These are phyloP conservation scores for Sclerotinia borealis DNA, from an alignment of 2,329 filamentous ascomycete genomes.

Conservation along the genomic window DNA sequence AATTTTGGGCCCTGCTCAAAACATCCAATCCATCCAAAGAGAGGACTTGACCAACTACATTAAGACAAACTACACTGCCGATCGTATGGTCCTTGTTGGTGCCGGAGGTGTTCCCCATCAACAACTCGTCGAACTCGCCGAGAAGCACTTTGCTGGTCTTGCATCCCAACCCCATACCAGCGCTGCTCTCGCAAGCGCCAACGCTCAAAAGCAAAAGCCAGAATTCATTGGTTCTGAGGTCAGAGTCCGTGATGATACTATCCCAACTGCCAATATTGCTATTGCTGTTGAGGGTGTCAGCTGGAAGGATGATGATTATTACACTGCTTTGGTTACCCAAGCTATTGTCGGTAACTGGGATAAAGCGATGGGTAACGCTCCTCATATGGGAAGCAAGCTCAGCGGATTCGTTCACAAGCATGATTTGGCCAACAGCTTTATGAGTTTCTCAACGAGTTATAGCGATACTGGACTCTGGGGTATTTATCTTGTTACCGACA, in stretches of 20 bases:
- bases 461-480: conserved; percentile 99
- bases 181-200: conserved; percentile 64
- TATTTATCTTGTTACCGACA: conserved; percentile 95
- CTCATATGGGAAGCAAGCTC: conserved; percentile 97
- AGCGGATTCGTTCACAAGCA: conserved; percentile 91
- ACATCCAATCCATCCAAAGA: conserved; percentile 93
- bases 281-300: conserved; percentile 98
- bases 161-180: conserved; percentile 69
- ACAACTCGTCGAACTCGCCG: conserved; percentile 89
- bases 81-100: conserved; percentile 98
- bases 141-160: conserved; percentile 86
- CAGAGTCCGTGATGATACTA: conserved; percentile 90
- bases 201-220: conserved; percentile 71
- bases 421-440: conserved; percentile 98
- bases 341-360: conserved; percentile 99
- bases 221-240: conserved; percentile 97
- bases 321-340: conserved; percentile 94
- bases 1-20: conserved; percentile 95
- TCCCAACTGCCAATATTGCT: conserved; percentile 94
- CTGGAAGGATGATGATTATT: conserved; percentile 99
- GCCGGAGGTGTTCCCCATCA: conserved; percentile 91
- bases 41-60: conserved; percentile 92
- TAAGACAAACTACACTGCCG: conserved; percentile 98
- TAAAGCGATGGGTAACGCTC: conserved; percentile 94
- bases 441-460: conserved; percentile 99